Evolutionary conservation across 1,284 basidiomycete genomes (phyloP).

Genomic region (Heterobasidion occidentale): DNA sequence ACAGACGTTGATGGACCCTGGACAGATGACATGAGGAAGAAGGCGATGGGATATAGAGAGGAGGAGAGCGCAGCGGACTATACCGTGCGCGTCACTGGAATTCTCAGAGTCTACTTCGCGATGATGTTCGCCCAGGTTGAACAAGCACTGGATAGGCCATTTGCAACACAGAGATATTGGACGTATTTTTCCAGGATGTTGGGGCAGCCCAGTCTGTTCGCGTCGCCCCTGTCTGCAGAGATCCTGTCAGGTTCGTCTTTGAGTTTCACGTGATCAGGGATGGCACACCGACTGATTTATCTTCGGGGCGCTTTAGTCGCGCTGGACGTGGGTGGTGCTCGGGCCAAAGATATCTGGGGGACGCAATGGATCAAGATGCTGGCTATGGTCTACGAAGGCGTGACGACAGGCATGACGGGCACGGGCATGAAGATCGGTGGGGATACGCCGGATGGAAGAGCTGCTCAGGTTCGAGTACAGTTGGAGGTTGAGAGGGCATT

Average conservation of each 20-base stretch:
- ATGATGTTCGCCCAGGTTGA: slow-evolving; percentile 42
- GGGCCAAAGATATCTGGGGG: slow-evolving; percentile 62
- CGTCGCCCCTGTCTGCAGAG: slow-evolving; percentile 47
- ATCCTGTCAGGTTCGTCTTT: slow-evolving; percentile 9
- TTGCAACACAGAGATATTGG: slow-evolving; percentile 62
- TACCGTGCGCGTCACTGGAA: slow-evolving; percentile 69
- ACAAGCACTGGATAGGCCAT: slow-evolving; percentile 37
- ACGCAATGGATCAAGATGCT: slow-evolving; percentile 76
- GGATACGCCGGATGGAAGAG: slow-evolving; percentile 43
- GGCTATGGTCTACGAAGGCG: slow-evolving; percentile 54
- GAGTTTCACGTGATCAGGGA: not conserved
- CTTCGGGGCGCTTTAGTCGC: slow-evolving; percentile 38
- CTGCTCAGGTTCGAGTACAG: slow-evolving; percentile 51
- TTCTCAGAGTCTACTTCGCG: slow-evolving; percentile 85
- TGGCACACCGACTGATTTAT: slow-evolving; percentile 17
- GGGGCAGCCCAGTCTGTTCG: slow-evolving; percentile 40
- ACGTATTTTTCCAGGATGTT: slow-evolving; percentile 58
- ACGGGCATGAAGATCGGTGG: slow-evolving; percentile 43
- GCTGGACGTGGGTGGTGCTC: slow-evolving; percentile 64
- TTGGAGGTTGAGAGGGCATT: slow-evolving; percentile 61
- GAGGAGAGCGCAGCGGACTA: slow-evolving; percentile 62
- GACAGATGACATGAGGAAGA: slow-evolving; percentile 47
- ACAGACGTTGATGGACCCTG: slow-evolving; percentile 42
- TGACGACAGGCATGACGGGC: slow-evolving; percentile 42
- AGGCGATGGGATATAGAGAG: slow-evolving; percentile 61